These are phyloP conservation scores for Meyerozyma guilliermondii DNA, from an alignment of 1,139 yeast species.

Conservation along the genomic window DNA sequence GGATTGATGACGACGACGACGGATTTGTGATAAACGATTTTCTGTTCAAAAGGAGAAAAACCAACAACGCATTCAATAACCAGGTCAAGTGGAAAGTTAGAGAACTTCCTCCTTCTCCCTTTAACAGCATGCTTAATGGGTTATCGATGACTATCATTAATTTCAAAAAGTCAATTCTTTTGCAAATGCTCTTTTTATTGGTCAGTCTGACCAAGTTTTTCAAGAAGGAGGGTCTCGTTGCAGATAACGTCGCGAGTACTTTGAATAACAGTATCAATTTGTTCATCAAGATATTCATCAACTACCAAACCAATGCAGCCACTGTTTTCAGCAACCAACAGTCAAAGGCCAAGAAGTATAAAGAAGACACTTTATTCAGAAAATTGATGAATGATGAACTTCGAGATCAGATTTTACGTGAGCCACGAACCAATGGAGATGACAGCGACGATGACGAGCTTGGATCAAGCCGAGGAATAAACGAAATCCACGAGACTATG, in stretches of 20 bases:
- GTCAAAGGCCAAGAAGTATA: conserved; percentile 14
- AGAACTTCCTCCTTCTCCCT: conserved; percentile 39
- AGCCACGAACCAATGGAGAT: conserved; percentile 16
- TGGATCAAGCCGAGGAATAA: conserved; percentile 6
- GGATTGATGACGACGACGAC: conserved; percentile 34
- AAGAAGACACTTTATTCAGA: conserved; percentile 35
- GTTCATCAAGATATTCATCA: conserved; percentile 36
- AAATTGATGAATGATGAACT: conserved; percentile 39
- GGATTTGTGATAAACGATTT: conserved; percentile 47
- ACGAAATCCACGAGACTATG: conserved; percentile 21
- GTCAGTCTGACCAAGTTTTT: conserved; percentile 36
- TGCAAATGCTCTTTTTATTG: conserved; percentile 42
- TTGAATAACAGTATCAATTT: conserved; percentile 29
- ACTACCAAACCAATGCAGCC: conserved; percentile 17
- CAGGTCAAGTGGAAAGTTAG: conserved; percentile 11
- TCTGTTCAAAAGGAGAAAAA: conserved; percentile 34
- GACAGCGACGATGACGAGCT: conserved; percentile 26
- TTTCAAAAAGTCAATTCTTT: conserved; percentile 38
- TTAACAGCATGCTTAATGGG: conserved; percentile 40
- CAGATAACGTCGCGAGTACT: conserved; percentile 12
- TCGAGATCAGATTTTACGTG: conserved; percentile 34
- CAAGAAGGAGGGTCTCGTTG: conserved; percentile 14
- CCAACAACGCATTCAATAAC: conserved; percentile 7
- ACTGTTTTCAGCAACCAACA: conserved; percentile 5
- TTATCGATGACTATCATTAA: conserved; percentile 43